Evolutionary conservation across 1,284 basidiomycete species (phyloP).

Genomic region (Inonotus obliquus): DNA sequence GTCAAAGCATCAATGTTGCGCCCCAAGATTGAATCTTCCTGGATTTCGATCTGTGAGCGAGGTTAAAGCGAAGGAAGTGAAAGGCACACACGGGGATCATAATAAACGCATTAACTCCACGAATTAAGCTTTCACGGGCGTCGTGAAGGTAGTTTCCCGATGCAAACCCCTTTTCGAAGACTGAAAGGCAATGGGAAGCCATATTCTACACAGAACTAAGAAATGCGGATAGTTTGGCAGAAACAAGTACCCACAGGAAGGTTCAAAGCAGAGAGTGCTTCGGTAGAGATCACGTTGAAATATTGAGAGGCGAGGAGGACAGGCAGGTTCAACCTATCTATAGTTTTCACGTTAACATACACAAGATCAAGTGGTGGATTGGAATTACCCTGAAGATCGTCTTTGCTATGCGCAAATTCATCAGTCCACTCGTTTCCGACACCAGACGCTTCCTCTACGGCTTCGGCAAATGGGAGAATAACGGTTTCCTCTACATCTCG

Average conservation of each 20-base stretch:
- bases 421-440: slow-evolving; percentile 51
- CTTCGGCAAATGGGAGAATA: slow-evolving; percentile 63
- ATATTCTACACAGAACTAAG: neutral
- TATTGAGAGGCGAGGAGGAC: slow-evolving; percentile 16
- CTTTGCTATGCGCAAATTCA: slow-evolving; percentile 52
- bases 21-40: slow-evolving; percentile 1
- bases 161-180: slow-evolving; percentile 1
- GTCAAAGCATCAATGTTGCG: neutral
- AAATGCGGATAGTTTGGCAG: neutral
- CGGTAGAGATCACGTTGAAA: slow-evolving; percentile 15
- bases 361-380: neutral
- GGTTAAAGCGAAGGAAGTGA: neutral
- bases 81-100: slow-evolving; percentile 1
- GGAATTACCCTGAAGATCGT: slow-evolving; percentile 28
- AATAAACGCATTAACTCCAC: neutral
- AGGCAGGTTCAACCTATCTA: slow-evolving; percentile 10
- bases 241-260: slow-evolving; percentile 1
- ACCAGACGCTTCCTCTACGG: slow-evolving; percentile 45
- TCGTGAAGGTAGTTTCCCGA: slow-evolving; percentile 7
- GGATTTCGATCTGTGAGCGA: neutral
- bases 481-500: slow-evolving; percentile 48
- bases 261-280: slow-evolving; percentile 16
- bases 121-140: neutral
- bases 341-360: neutral
- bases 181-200: neutral